Evolutionary conservation across 1,284 basidiomycete species (phyloP), one percentile per base, ranked within the genome.

Genomic region (Ustilago crameri): DNA sequence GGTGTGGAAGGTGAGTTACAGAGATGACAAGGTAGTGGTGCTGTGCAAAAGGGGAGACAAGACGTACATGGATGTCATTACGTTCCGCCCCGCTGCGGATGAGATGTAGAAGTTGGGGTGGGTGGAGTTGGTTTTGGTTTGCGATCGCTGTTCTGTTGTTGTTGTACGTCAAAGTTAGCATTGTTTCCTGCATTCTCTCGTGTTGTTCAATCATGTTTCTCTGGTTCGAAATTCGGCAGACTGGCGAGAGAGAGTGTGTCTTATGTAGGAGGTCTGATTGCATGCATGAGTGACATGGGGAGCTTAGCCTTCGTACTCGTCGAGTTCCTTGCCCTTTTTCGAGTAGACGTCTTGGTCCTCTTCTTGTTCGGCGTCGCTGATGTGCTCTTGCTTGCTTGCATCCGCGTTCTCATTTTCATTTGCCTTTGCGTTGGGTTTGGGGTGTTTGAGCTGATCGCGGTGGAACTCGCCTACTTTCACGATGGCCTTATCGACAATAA

Each of bases 1-100:
- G 70, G 90, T 98, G 44, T 98, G 94, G 93, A 90, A 93, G 84
- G 90, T 93, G 38, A 89, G 87, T 43, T 92, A 90, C 85, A 87
- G 88, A 75, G 87, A 89, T 61, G 92, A 93, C 82, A 89, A 89
- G 59, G 91, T 90, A 30, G 92, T 91, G 32, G 87, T 96, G 49
- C 88, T 95, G 85, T 92, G 91, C 84, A 91, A 90, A 86, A 87
- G 92, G 57, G 89, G 87, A 43, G 91, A 90, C 40, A 91, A 90
- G 86, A 95, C 92, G 42, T 89, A 91, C n/a, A 89, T 95, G 84
- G 94, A 96, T 85, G 89, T 96, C 9, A 80, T 80, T 40, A 81
- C 83, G 9, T 84, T 84, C 56, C 55, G 81, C 32, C 83, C 83
- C 18, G 52, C 66, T 5, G 58, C 57, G 22, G 71, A 74, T 42